Percentiles rank a stretch among this genome's conserved stretches.
Conservation (phyloP, 2,329 filamentous ascomycete species). For the Ustilaginoidea virens region DNA sequence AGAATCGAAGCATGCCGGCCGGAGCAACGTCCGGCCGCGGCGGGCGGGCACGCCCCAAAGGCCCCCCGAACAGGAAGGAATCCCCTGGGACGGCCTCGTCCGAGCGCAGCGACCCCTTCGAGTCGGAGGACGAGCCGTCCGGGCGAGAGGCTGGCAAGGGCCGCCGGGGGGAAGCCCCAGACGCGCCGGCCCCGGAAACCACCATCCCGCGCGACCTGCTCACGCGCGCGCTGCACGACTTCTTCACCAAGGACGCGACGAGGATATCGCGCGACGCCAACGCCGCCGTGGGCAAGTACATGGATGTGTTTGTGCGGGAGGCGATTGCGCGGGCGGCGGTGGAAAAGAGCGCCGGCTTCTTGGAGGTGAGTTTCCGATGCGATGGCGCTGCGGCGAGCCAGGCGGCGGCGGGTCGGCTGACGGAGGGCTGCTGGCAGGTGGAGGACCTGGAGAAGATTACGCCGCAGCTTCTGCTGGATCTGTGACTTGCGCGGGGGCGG, state of each 20-base stretch:
- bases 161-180: conserved; percentile 12
- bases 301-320: conserved; percentile 84
- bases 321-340: conserved; percentile 66
- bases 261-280: conserved; percentile 67
- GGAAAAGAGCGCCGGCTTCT: conserved; percentile 53
- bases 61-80: conserved; percentile 11
- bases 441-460: conserved; percentile 83
- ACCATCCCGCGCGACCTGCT: conserved; percentile 60
- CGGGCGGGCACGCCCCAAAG: conserved; percentile 21
- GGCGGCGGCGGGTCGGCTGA: not conserved
- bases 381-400: not conserved
- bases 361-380: conserved; percentile 45
- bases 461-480: conserved; percentile 73
- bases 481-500: conserved; percentile 42
- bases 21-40: conserved; percentile 20
- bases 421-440: conserved; percentile 32
- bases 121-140: conserved; percentile 16
- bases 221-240: conserved; percentile 61
- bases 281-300: conserved; percentile 62
- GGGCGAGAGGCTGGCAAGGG: conserved; percentile 7
- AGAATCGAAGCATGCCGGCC: conserved; percentile 33
- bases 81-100: conserved; percentile 10
- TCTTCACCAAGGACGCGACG: conserved; percentile 58
- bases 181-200: conserved; percentile 22
- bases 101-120: conserved; percentile 19